Evolutionary conservation across 208 protist species (phyloP), one percentile per base, ranked within the genome.

Genomic region (Trypanosoma lewisi): DNA sequence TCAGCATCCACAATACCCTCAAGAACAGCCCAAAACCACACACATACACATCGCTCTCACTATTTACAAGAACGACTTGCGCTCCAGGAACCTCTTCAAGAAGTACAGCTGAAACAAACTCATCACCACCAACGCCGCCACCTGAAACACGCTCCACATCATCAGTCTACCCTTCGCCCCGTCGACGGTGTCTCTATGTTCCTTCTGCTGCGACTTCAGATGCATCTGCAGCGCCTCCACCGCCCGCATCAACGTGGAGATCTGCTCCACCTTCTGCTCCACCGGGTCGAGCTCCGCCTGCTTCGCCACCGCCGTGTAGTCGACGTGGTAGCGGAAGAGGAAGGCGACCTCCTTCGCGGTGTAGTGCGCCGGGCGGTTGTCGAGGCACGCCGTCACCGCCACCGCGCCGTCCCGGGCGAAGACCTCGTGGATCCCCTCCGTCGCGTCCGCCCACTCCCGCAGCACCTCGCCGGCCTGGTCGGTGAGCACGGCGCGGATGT

Each of bases 51-150:
- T 12, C 41, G 5, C 56, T 28, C 37, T 7, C 53, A 52, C 36
- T 23, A 5, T n/a, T 54, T 75, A 95, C 14, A 91, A 39, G 61
- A 81, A 85, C 45, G 87, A 78, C 69, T 85, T 85, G 30, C 71
- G 64, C 70, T 96, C 87, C 39, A 96, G 54, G 42, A 94, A 90
- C 17, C 89, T 73, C 67, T 87, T 85, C 28, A 96, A 71, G 39
- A 91, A 76, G 48, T 66, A 91, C 2, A 96, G 27, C 65, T 96
- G 86, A 21, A 87, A 87, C 25, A 68, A 39, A n/a, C 75, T 73
- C 70, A 93, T 85, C 27, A 19, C 58, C 12, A 96, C 17, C 11
- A 96, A 71, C 1, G 76, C 61, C 3, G 86, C 9, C 1, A 86
- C 69, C 54, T 96, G 85, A 60, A 92, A 88, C 25, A 89, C 21